These are phyloP conservation scores for Cucurbita moschata DNA, from an alignment of 306 rosid genomes.

Conservation along the genomic window DNA sequence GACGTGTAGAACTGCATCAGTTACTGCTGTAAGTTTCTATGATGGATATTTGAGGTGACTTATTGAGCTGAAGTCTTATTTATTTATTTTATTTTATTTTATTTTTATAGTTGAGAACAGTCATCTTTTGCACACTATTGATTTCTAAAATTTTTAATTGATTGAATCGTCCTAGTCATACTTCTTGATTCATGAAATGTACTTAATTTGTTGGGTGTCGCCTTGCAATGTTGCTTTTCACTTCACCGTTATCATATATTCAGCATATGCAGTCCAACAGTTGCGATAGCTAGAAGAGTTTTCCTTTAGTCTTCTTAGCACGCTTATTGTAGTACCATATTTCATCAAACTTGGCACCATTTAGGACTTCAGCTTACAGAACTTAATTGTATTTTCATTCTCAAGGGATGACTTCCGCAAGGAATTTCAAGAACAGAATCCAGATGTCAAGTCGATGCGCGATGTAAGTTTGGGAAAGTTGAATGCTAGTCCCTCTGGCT, in stretches of 20 bases:
- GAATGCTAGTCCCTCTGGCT: neutral
- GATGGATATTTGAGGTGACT: neutral
- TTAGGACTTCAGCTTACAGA: slow-evolving; percentile 4
- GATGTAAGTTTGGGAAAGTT: slow-evolving; percentile 33
- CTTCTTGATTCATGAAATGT: neutral
- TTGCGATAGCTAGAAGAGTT: neutral
- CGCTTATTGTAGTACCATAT: neutral
- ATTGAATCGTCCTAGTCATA: neutral
- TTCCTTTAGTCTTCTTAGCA: neutral
- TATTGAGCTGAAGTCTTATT: neutral
- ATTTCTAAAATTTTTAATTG: neutral
- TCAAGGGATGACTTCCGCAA: slow-evolving; percentile 86
- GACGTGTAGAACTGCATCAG: neutral
- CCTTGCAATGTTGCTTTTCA: neutral
- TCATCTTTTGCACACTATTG: neutral
- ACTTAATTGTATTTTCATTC: slow-evolving; percentile 18
- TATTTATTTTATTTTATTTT: neutral
- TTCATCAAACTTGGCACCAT: neutral
- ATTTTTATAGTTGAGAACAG: neutral
- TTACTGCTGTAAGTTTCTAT: neutral
- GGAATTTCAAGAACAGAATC: slow-evolving; percentile 72
- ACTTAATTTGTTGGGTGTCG: neutral
- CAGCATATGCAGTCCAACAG: neutral
- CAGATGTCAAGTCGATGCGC: slow-evolving; percentile 77
- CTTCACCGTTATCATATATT: neutral